Evolutionary conservation across 2,329 filamentous ascomycete genomes (phyloP).

Genomic region (Ophidiomyces ophidiicola): DNA sequence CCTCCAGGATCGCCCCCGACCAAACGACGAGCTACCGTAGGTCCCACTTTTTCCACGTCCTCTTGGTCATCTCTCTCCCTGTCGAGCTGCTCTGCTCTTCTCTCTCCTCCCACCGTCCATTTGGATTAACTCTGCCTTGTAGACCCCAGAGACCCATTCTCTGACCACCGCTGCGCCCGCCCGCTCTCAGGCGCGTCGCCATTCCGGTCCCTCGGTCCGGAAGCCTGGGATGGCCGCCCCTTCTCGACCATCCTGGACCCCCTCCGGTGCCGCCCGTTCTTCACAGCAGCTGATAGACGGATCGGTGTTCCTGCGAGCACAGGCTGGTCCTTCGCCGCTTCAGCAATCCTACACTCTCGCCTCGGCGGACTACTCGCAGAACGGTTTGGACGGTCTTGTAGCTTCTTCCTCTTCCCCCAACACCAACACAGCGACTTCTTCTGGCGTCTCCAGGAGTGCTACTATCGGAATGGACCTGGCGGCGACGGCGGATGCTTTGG

Average conservation of each 20-base stretch:
- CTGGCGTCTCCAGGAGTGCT: slow-evolving; percentile 5
- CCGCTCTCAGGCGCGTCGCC: slow-evolving; percentile 7
- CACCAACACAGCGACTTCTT: not conserved
- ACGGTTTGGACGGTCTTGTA: slow-evolving; percentile 18
- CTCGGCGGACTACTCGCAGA: slow-evolving; percentile 9
- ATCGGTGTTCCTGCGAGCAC: not conserved
- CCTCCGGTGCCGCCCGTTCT: not conserved
- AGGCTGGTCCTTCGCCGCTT: slow-evolving; percentile 2
- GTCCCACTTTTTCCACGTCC: slow-evolving; percentile 26
- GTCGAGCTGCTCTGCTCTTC: slow-evolving; percentile 15
- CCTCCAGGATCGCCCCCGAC: slow-evolving; percentile 30
- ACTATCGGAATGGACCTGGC: slow-evolving; percentile 1
- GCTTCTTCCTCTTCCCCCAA: not conserved
- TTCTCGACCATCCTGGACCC: slow-evolving; percentile 5
- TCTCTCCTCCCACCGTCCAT: slow-evolving; percentile 15
- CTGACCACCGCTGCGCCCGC: slow-evolving; percentile 5
- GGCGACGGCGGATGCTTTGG: slow-evolving; percentile 5
- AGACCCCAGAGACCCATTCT: slow-evolving; percentile 12
- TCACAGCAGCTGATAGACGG: slow-evolving; percentile 7
- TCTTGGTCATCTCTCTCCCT: slow-evolving; percentile 26
- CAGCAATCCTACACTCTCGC: slow-evolving; percentile 6
- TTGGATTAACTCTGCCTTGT: slow-evolving; percentile 13
- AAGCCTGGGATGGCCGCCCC: slow-evolving; percentile 4
- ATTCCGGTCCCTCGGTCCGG: slow-evolving; percentile 3
- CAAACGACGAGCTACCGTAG: slow-evolving; percentile 37